Conservation (phyloP, 495 filamentous ascomycete genomes). For the Xylaria longipes region DNA sequence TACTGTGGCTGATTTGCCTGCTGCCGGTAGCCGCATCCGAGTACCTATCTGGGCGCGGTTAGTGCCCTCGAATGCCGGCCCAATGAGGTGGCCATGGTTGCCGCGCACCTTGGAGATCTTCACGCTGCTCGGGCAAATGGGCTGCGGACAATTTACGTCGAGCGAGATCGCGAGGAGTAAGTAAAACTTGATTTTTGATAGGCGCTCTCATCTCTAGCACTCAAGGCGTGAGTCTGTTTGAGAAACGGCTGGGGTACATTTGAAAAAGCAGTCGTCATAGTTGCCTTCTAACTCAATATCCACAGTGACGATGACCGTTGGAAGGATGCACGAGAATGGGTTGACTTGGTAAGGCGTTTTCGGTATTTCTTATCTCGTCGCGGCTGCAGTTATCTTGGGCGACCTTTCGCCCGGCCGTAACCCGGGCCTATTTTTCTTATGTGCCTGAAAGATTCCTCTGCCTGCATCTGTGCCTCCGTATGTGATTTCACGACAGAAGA, state of each 20-base stretch:
- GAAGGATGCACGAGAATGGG: slow-evolving; percentile 63
- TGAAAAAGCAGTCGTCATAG: not conserved
- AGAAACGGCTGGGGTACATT: not conserved
- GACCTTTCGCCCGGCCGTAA: not conserved
- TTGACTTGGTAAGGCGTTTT: slow-evolving; percentile 47
- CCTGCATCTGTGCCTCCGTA: not conserved
- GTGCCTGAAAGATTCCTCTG: not conserved
- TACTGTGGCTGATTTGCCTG: slow-evolving; percentile 14
- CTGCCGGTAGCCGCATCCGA: slow-evolving; percentile 57
- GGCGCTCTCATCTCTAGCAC: not conserved
- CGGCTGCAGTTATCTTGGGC: not conserved
- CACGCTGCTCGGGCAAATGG: slow-evolving; percentile 68
- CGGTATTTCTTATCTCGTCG: not conserved
- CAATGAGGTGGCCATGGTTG: slow-evolving; percentile 75
- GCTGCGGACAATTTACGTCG: slow-evolving; percentile 77
- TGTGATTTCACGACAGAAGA: not conserved
- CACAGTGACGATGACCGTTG: slow-evolving; percentile 54
- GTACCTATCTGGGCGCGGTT: slow-evolving; percentile 72
- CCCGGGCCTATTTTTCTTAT: not conserved
- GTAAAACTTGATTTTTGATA: not conserved
- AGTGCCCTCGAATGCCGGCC: slow-evolving; percentile 61
- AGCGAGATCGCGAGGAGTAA: slow-evolving; percentile 66
- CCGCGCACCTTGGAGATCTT: slow-evolving; percentile 74
- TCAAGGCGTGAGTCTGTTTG: slow-evolving; percentile 1
- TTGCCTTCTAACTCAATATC: not conserved